Evolutionary conservation across 202 grass and related monocot genomes (phyloP).

Genomic region (Panicum virgatum): DNA sequence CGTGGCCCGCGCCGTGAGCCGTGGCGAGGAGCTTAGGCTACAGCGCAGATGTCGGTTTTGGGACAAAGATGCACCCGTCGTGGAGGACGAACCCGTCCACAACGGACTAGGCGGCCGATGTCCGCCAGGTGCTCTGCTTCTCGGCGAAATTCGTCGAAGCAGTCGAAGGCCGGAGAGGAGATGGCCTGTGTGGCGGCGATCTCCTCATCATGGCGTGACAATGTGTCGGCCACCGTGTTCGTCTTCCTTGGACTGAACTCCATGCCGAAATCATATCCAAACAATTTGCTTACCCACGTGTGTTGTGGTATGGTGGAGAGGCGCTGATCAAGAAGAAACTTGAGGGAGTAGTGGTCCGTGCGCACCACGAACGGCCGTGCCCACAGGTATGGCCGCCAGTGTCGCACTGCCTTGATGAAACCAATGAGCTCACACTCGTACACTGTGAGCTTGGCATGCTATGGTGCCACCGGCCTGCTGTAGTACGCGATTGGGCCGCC

Average conservation of each 20-base stretch:
- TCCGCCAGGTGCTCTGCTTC: background rate
- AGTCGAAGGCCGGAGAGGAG: background rate
- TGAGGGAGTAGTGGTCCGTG: background rate
- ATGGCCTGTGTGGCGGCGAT: fast-evolving
- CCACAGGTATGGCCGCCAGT: background rate
- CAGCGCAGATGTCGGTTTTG: background rate
- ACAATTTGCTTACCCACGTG: background rate
- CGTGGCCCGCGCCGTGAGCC: background rate
- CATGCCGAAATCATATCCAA: background rate
- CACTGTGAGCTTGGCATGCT: background rate
- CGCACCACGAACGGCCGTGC: background rate
- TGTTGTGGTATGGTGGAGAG: background rate
- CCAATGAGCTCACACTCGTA: background rate
- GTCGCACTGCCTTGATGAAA: background rate
- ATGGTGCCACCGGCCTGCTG: background rate
- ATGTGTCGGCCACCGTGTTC: background rate
- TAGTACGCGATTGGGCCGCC: background rate
- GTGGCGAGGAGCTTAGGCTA: background rate
- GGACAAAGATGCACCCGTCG: background rate
- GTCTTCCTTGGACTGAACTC: background rate
- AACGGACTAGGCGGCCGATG: too few species aligned
- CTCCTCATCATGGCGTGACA: background rate
- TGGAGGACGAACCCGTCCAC: background rate
- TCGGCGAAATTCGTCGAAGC: background rate
- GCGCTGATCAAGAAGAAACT: background rate